Evolutionary conservation across 352 stramenopile species (phyloP), one percentile per base, ranked within the genome.

Genomic region (Pythium aquatile): DNA sequence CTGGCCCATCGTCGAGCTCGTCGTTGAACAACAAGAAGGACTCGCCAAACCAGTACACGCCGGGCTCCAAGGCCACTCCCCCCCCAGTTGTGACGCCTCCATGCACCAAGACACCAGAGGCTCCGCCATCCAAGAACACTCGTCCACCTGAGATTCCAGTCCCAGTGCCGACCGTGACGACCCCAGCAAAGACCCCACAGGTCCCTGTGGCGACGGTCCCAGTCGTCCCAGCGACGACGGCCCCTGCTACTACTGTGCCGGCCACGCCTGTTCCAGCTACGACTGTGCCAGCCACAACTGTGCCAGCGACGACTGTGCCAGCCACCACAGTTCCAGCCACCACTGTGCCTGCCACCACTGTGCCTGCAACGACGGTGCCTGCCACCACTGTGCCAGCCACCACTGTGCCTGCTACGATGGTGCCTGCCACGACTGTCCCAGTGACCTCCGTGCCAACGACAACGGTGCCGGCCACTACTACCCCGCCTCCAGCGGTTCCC

Each of bases 11-110:
- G 17, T 35, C 33, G 7, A 37, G n/a, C n/a, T 57, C 58, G 32
- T 57, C 46, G 1, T 51, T 35, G 26, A 56, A 59, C 47, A 40
- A 28, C 39, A 51, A 44, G 28, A 62, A 44, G 26, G 37, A 62
- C 42, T 26, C 26, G 24, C 59, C 59, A 24, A 52, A 58, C 33
- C 59, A 58, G 49, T 42, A 29, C 24, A 65, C 59, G 48, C 59
- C 59, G 30, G 20, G 33, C 11, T 54, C 55, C 13, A 14, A 44
- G 14, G 37, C 30, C 55, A 52, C 55, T 6, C 55, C 20, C 10
- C 48, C 33, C 20, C 33, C 55, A 58, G 53, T 13, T 4, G 28
- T n/a, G 13, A 46, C 52, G 3, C 52, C 32, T 17, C 52, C 52
- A 42, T 46, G 29, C 11, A 47, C 32, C 5, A 42, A 58, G 52